Conservation (phyloP, 192 early-diverging fungal species). For the Mycoemilia scoparia region DNA sequence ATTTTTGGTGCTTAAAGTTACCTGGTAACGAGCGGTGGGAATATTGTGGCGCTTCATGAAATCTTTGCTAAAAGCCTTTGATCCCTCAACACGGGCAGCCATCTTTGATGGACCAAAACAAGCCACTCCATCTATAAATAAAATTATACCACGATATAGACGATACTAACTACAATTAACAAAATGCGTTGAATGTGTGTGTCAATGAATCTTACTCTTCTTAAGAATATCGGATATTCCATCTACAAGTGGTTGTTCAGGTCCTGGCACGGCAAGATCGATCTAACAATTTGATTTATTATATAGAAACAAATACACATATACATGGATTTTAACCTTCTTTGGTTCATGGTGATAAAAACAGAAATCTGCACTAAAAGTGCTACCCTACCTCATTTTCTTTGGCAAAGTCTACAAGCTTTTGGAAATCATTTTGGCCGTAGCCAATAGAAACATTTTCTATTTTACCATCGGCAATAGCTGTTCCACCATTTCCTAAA, state of each 20-base stretch:
- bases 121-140: no score
- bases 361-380: not conserved
- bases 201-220: slow-evolving; percentile 37
- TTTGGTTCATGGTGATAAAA: not conserved
- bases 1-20: no score
- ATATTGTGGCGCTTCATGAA: slow-evolving; percentile 95
- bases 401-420: slow-evolving; percentile 58
- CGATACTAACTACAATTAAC: not conserved
- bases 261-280: slow-evolving; percentile 73
- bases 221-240: slow-evolving; percentile 72
- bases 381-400: slow-evolving; percentile 41
- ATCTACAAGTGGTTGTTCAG: slow-evolving; percentile 92
- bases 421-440: slow-evolving; percentile 42
- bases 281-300: slow-evolving; percentile 6
- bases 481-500: slow-evolving; percentile 79
- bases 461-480: slow-evolving; percentile 48
- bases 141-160: slow-evolving; percentile 48
- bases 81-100: slow-evolving; percentile 88
- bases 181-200: no score
- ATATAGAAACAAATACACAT: not conserved
- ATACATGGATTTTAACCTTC: not conserved
- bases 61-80: slow-evolving; percentile 96
- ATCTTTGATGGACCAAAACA: slow-evolving; percentile 80
- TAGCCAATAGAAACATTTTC: slow-evolving; percentile 58
- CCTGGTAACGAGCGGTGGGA: slow-evolving; percentile 86